Evolutionary conservation across 345 rosid species (phyloP).

Genomic region (thale cress (Arabidopsis thaliana)): DNA sequence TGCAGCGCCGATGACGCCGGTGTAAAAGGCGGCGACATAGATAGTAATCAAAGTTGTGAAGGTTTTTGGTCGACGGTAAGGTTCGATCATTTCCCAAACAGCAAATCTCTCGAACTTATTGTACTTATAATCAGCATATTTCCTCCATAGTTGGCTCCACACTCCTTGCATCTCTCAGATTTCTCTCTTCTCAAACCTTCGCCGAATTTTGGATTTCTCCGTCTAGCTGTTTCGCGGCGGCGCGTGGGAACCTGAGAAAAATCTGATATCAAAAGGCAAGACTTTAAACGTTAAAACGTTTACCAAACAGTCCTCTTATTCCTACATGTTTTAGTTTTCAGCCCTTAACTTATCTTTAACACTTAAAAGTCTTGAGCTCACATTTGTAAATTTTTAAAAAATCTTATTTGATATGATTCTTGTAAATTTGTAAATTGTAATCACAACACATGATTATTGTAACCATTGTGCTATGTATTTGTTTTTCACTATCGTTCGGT

Average conservation of each 20-base stretch:
- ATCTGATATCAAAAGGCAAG: not conserved
- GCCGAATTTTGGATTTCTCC: not conserved
- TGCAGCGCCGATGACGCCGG: slow-evolving; percentile 85
- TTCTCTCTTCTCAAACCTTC: slow-evolving; percentile 9
- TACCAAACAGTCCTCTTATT: slow-evolving; percentile 28
- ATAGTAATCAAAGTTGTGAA: slow-evolving; percentile 70
- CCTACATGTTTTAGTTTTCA: not conserved
- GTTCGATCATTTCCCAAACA: slow-evolving; percentile 91
- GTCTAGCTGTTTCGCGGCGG: slow-evolving; percentile 22
- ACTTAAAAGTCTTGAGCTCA: not conserved
- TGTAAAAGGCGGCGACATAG: slow-evolving; percentile 85
- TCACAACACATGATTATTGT: not conserved
- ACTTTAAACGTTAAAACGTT: not conserved
- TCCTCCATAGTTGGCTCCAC: slow-evolving; percentile 85
- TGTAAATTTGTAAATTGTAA: not conserved
- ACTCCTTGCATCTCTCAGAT: slow-evolving; percentile 45
- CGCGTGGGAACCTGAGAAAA: slow-evolving; percentile 32
- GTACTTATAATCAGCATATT: slow-evolving; percentile 76
- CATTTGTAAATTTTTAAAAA: not conserved
- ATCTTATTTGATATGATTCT: not conserved
- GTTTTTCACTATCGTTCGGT: not conserved
- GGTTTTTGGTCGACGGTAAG: slow-evolving; percentile 79
- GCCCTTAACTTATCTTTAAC: not conserved
- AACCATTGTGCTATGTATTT: not conserved
- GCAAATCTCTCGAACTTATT: slow-evolving; percentile 75